Evolutionary conservation across 2,329 filamentous ascomycete species (phyloP).

Genomic region (Fusarium abutilonis): DNA sequence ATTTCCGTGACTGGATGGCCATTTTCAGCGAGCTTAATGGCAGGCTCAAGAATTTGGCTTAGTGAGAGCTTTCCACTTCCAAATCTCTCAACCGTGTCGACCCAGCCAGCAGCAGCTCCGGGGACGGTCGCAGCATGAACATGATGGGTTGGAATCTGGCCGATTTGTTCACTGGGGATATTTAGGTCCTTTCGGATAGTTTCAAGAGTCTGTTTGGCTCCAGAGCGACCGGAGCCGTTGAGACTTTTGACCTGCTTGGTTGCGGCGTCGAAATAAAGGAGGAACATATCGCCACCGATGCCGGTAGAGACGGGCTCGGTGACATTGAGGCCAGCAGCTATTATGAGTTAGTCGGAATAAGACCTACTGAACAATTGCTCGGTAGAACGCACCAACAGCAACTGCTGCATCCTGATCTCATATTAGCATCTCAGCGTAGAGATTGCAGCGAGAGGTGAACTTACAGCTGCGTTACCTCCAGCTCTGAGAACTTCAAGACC

Average conservation of each 20-base stretch:
- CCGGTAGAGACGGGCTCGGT: slow-evolving; percentile 94
- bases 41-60: slow-evolving; percentile 81
- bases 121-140: slow-evolving; percentile 87
- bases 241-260: slow-evolving; percentile 84
- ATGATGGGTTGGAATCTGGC: slow-evolving; percentile 76
- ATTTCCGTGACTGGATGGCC: slow-evolving; percentile 91
- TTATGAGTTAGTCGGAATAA: neutral
- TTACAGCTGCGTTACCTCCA: slow-evolving; percentile 92
- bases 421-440: slow-evolving; percentile 10
- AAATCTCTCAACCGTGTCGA: slow-evolving; percentile 86
- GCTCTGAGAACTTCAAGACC: slow-evolving; percentile 85
- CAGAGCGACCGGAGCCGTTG: slow-evolving; percentile 92
- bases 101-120: slow-evolving; percentile 92
- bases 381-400: slow-evolving; percentile 73
- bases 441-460: slow-evolving; percentile 47
- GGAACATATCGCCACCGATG: slow-evolving; percentile 97
- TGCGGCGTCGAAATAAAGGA: slow-evolving; percentile 87
- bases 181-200: slow-evolving; percentile 75
- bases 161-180: slow-evolving; percentile 64
- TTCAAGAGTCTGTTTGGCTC: slow-evolving; percentile 74
- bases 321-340: slow-evolving; percentile 89
- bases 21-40: slow-evolving; percentile 84
- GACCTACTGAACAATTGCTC: rapidly evolving
- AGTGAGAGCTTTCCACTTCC: slow-evolving; percentile 85
- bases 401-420: slow-evolving; percentile 85